Base-by-base conservation (phyloP, 2,329 filamentous ascomycete species). In the Fusarium sp. region DNA sequence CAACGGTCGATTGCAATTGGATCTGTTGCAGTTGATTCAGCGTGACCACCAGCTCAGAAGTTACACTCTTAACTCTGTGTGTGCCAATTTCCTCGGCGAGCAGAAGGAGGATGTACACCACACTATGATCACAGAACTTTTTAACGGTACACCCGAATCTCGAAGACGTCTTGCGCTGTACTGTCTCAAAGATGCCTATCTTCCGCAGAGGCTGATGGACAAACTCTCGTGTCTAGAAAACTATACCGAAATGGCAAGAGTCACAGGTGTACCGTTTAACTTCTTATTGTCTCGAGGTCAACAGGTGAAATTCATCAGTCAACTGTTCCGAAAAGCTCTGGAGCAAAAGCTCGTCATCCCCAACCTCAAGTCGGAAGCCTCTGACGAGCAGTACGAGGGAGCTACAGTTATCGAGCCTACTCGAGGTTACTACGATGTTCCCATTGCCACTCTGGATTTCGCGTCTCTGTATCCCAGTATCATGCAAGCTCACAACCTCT, bases 21-120 rank as follows among this genome's bases (percentile, higher is more conserved):
- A 99, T 79, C 79, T 99, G 45, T 81, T 99, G n/a, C 95, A 99
- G 73, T 79, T 99, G 29, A 88, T 99, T 46, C 95, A 99, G 75
- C 85, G 96, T 68, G 96, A 99, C 71, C 88, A 99, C 69, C 95
- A 99, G 15, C 81, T 99, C 31, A 86, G 95, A 80, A 98, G 94
- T 77, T 99, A 99, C 74, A 99, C 95, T 0, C 83, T 99, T 25
- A 99, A 99, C 75, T 97, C 95, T 2, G 95, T 99, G 6, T 96
- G 88, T 66, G 91, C 95, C 5, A 91, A 99, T 64, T 99, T 99
- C 71, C 76, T 99, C 21, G 93, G 93, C 42, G 95, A 99, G 74
- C 95, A 99, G 73, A 99, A 99, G 73, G 95, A 99, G 77, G 95
- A 99, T 76, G 95, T 99, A 3, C 95, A 99, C 72, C 89, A 99